Percentiles rank a stretch among this genome's conserved stretches.
These are phyloP conservation scores for Trichoderma sp. DNA, from an alignment of 2,329 filamentous ascomycete genomes.

Conservation along the genomic window DNA sequence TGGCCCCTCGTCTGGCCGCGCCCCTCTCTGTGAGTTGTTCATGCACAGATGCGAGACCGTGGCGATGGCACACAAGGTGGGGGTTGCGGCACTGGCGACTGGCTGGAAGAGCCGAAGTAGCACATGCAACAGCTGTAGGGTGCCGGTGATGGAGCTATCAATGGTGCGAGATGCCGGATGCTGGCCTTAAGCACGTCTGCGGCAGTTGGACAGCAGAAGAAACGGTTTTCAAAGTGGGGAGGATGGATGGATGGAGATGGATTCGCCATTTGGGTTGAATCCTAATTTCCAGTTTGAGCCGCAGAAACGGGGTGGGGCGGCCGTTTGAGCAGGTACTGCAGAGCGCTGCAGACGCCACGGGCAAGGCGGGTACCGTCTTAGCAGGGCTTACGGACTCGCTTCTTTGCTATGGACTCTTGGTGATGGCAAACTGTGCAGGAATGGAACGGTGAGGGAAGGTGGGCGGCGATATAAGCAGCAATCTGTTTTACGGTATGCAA, in stretches of 20 bases:
- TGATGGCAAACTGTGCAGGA: neutral
- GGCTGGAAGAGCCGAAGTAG: neutral
- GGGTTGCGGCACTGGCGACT: neutral
- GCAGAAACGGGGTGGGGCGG: neutral
- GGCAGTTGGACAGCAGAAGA: neutral
- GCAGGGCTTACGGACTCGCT: neutral
- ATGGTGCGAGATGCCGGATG: too few species aligned
- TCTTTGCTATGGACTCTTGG: too few species aligned
- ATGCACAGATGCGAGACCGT: neutral
- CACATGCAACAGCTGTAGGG: neutral
- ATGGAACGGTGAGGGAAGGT: neutral
- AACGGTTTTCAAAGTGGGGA: neutral
- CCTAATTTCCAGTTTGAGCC: neutral
- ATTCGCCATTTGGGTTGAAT: neutral
- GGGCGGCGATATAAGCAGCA: neutral
- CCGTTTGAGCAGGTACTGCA: slow-evolving; percentile 3
- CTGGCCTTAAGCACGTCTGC: neutral
- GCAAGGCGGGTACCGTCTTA: neutral
- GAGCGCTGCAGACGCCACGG: neutral
- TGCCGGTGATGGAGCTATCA: too few species aligned
- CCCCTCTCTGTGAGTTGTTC: neutral
- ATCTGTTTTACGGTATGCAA: too few species aligned
- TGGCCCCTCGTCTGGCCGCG: neutral
- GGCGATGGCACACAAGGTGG: neutral
- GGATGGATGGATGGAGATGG: neutral